Evolutionary conservation across 192 early-diverging fungal species (phyloP).

Genomic region (Backusella macrospora): DNA sequence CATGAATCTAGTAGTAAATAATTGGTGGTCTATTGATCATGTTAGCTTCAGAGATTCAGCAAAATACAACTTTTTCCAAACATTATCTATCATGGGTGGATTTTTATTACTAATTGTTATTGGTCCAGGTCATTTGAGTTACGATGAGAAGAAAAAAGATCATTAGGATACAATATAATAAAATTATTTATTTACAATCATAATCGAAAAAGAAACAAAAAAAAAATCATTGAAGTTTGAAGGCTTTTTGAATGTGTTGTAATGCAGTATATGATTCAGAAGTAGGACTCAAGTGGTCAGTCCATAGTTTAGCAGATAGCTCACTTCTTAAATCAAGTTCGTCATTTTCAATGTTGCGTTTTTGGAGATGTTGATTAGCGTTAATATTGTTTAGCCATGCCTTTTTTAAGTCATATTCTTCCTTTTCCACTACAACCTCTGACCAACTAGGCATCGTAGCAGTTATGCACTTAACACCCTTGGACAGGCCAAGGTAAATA

Average conservation of each 20-base stretch:
- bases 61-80: constrained; percentile 99
- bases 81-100: constrained; percentile 82
- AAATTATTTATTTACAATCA: background rate
- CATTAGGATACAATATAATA: constrained; percentile 2
- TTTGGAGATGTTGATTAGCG: background rate
- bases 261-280: background rate
- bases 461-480: constrained; percentile 24
- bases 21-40: constrained; percentile 80
- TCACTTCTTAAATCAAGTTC: background rate
- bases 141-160: constrained; percentile 43
- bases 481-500: constrained; percentile 29
- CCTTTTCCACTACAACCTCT: constrained; percentile 33
- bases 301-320: background rate
- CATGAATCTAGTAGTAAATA: constrained; percentile 91
- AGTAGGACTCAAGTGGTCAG: background rate
- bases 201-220: background rate
- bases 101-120: constrained; percentile 90
- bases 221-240: background rate
- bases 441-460: constrained; percentile 33
- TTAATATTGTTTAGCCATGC: constrained; percentile 30
- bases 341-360: background rate
- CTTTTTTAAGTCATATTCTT: constrained; percentile 46
- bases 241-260: background rate
- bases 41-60: constrained; percentile 84
- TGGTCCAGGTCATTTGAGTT: constrained; percentile 57